Evolutionary conservation across 805 yeast species (phyloP).

Genomic region (Metschnikowia vanudenii): DNA sequence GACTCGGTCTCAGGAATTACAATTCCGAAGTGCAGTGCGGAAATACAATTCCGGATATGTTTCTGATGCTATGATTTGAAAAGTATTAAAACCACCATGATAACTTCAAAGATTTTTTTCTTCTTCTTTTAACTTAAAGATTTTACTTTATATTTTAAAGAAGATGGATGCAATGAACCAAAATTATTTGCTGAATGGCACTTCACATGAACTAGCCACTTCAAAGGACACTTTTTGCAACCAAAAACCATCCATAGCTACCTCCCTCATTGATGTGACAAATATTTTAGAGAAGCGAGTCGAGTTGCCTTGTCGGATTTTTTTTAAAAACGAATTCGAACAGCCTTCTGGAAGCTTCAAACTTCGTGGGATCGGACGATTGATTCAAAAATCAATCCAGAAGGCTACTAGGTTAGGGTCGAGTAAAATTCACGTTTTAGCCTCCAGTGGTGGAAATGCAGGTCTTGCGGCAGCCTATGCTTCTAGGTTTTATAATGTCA

Average conservation of each 20-base stretch:
- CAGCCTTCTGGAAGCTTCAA: slow-evolving; percentile 62
- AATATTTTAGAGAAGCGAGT: slow-evolving; percentile 8
- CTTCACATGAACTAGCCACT: neutral
- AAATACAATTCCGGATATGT: slow-evolving; percentile 8
- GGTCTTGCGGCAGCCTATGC: slow-evolving; percentile 55
- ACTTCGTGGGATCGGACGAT: slow-evolving; percentile 53
- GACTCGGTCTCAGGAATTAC: slow-evolving; percentile 1
- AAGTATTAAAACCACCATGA: slow-evolving; percentile 2
- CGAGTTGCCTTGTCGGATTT: slow-evolving; percentile 37
- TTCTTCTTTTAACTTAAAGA: neutral
- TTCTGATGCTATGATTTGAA: neutral
- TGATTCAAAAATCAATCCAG: slow-evolving; percentile 36
- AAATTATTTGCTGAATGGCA: neutral
- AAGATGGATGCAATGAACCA: neutral
- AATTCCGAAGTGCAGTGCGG: slow-evolving; percentile 6
- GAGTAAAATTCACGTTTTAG: slow-evolving; percentile 38
- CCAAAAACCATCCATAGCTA: slow-evolving; percentile 27
- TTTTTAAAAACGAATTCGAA: slow-evolving; percentile 49
- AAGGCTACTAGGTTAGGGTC: slow-evolving; percentile 22
- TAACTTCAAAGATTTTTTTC: neutral
- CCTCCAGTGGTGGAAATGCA: slow-evolving; percentile 58
- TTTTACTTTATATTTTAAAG: neutral
- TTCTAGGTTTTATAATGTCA: slow-evolving; percentile 33
- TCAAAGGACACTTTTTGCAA: slow-evolving; percentile 4
- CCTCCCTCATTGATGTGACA: slow-evolving; percentile 43